A percentile compares a stretch with the other conserved stretches of the same genome.
Conservation (phyloP, 345 rosid genomes). For the Sonneratia alba region DNA sequence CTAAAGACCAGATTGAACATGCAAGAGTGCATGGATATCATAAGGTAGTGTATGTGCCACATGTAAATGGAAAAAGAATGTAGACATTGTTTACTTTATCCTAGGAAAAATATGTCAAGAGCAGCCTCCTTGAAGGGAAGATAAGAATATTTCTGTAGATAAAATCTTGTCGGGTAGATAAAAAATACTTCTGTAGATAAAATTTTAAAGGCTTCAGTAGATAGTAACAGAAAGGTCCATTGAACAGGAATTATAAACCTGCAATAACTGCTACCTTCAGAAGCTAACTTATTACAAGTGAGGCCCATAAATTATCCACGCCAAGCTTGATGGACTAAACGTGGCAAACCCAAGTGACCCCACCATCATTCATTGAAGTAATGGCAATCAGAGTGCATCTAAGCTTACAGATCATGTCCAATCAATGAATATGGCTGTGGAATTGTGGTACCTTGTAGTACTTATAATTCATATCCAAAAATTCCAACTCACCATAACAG, state of each 20-base stretch:
- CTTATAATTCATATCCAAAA: not conserved
- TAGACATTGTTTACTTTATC: not conserved
- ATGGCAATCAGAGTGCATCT: not conserved
- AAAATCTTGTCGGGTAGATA: not conserved
- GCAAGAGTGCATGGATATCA: not conserved
- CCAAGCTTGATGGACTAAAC: not conserved
- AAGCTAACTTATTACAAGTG: not conserved
- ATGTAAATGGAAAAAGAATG: not conserved
- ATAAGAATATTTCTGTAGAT: not conserved
- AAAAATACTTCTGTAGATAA: not conserved
- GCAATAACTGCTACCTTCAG: not conserved
- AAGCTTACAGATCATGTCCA: not conserved
- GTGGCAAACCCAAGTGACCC: not conserved
- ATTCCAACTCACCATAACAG: conserved; percentile 69
- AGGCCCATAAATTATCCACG: not conserved
- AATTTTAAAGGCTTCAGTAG: not conserved
- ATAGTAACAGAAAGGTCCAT: not conserved
- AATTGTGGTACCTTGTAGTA: too few species aligned
- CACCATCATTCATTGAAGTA: not conserved
- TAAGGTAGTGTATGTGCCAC: not conserved
- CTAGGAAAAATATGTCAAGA: not conserved
- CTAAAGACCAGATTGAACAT: not conserved
- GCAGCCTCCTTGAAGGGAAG: not conserved
- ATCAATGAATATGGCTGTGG: not conserved
- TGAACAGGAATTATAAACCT: not conserved